A percentile compares a stretch with the other conserved stretches of the same genome.
phyloP scores from a whole-genome alignment of 495 filamentous ascomycete species.

The Lichenothelia convexa region DNA sequence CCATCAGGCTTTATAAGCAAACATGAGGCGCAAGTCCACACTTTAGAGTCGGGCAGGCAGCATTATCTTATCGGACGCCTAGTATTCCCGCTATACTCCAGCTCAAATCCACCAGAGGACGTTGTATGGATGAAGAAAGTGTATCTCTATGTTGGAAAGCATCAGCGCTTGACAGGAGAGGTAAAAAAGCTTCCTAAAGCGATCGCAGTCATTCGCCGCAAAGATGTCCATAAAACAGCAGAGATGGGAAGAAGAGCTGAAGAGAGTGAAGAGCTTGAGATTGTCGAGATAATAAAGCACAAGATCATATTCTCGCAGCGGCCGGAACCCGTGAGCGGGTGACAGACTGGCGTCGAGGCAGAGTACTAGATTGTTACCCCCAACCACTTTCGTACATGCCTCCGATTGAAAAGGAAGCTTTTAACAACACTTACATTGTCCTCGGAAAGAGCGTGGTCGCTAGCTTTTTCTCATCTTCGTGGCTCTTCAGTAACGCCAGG shows the following conservation, averaged over 20 bases:
- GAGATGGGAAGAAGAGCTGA: slow-evolving; percentile 8
- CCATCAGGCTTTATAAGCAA: too few relatives aligned
- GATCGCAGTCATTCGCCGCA: slow-evolving; percentile 54
- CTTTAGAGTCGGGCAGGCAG: neutral
- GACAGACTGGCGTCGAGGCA: too few relatives aligned
- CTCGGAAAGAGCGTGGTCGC: too few relatives aligned
- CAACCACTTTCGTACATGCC: too few relatives aligned
- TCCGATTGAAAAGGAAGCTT: too few relatives aligned
- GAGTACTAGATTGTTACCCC: too few relatives aligned
- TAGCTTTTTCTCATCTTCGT: too few relatives aligned
- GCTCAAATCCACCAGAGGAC: slow-evolving; percentile 24
- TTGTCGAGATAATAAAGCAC: slow-evolving; percentile 74
- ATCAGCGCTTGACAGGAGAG: slow-evolving; percentile 81
- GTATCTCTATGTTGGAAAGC: slow-evolving; percentile 71
- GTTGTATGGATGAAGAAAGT: slow-evolving; percentile 74
- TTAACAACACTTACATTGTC: too few relatives aligned
- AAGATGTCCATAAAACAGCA: slow-evolving; percentile 9
- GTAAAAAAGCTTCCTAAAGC: slow-evolving; percentile 67
- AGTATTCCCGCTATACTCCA: slow-evolving; percentile 54
- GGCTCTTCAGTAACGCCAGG: too few relatives aligned
- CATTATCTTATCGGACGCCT: slow-evolving; percentile 43
- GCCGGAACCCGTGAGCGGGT: slow-evolving; percentile 67
- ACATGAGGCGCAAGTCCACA: slow-evolving; percentile 9
- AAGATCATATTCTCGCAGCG: slow-evolving; percentile 76
- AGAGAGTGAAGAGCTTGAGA: slow-evolving; percentile 35